Conservation (phyloP, 1,284 basidiomycete species). For the Cystobasidium pallidum region DNA sequence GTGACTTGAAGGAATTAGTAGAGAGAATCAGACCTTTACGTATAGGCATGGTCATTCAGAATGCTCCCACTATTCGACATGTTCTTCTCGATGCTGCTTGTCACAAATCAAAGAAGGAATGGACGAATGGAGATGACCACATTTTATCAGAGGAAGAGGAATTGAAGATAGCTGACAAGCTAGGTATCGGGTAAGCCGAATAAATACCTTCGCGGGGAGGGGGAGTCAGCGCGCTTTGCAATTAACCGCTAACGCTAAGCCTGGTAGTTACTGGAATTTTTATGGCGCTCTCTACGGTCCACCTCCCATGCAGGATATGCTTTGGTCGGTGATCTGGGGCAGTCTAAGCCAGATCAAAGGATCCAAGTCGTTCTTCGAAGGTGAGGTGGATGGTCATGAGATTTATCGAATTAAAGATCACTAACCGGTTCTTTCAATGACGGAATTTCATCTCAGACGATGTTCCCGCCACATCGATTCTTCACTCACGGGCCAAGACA, state of each 20-base stretch:
- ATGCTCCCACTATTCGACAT: slow-evolving; percentile 47
- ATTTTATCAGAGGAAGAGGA: slow-evolving; percentile 44
- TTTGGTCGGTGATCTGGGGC: slow-evolving; percentile 48
- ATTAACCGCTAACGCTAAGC: too few relatives aligned
- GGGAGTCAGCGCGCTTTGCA: too few relatives aligned
- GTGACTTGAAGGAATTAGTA: slow-evolving; percentile 47
- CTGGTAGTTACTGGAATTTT: slow-evolving; percentile 48
- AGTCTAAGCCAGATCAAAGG: slow-evolving; percentile 48
- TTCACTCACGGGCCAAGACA: slow-evolving; percentile 51
- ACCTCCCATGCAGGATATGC: slow-evolving; percentile 41
- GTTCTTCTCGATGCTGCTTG: slow-evolving; percentile 49
- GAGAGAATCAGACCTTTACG: slow-evolving; percentile 49
- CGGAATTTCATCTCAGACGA: not conserved
- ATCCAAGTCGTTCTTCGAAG: slow-evolving; percentile 46
- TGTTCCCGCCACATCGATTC: slow-evolving; percentile 35
- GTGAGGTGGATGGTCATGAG: too few relatives aligned
- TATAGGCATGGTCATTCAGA: slow-evolving; percentile 48
- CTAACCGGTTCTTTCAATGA: too few relatives aligned
- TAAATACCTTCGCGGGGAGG: too few relatives aligned
- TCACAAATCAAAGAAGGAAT: slow-evolving; percentile 43
- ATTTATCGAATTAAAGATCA: too few relatives aligned
- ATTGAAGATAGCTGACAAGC: slow-evolving; percentile 40
- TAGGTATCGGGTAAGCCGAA: slow-evolving; percentile 36
- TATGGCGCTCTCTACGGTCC: slow-evolving; percentile 52
- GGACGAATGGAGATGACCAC: slow-evolving; percentile 42